phyloP scores from a whole-genome alignment of 345 rosid species.

The Lumnitzera racemosa region DNA sequence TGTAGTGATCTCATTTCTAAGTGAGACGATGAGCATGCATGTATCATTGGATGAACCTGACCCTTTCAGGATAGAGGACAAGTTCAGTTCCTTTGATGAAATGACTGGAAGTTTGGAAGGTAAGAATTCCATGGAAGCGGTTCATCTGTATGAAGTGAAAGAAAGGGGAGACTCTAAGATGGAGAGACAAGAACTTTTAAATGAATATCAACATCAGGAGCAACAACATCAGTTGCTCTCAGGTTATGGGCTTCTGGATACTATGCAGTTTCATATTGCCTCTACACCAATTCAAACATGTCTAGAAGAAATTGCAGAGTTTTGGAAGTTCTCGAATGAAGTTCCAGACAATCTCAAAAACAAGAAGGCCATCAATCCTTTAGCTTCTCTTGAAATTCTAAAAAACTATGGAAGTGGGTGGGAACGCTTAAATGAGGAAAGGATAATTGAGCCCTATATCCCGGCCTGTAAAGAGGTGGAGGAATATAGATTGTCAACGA shows the following conservation, averaged over 20 bases:
- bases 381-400: slow-evolving; percentile 32
- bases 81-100: too few relatives aligned
- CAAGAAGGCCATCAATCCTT: slow-evolving; percentile 7
- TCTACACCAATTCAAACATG: slow-evolving; percentile 22
- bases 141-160: neutral
- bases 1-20: too few relatives aligned
- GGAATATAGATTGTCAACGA: slow-evolving; percentile 9
- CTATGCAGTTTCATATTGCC: slow-evolving; percentile 9
- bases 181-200: slow-evolving; percentile 11
- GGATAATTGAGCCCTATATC: slow-evolving; percentile 7
- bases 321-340: slow-evolving; percentile 8
- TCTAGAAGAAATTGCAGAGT: slow-evolving; percentile 18
- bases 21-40: too few relatives aligned
- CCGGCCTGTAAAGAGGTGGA: neutral
- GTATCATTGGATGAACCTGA: too few relatives aligned
- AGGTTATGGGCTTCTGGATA: slow-evolving; percentile 17
- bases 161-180: slow-evolving; percentile 9
- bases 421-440: slow-evolving; percentile 12
- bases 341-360: neutral
- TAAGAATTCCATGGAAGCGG: too few relatives aligned
- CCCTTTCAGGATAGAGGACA: too few relatives aligned
- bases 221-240: slow-evolving; percentile 10
- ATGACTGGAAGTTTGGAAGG: too few relatives aligned
- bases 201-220: slow-evolving; percentile 15
- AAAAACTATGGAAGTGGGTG: slow-evolving; percentile 19